Base-by-base conservation (phyloP, 108 stramenopile species). In the Heterococcus sp. region DNA sequence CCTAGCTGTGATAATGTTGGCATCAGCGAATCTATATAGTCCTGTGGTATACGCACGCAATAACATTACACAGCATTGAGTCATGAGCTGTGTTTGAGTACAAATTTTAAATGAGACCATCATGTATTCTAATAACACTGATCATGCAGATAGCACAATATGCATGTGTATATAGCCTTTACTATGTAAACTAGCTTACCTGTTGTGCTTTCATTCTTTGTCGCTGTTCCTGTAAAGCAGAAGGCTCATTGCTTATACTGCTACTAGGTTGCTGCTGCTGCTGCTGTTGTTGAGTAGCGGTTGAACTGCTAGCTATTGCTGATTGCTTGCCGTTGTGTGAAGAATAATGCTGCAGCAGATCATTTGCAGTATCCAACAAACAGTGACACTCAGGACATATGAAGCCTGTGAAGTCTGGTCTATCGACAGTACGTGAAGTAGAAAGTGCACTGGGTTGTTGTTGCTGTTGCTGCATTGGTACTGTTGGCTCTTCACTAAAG, bases 371-470 rank as follows among this genome's bases (percentile, higher is more conserved):
- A 38, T 2, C 74, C 39, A 69, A 81, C 2, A 30, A n/a, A 33
- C 33, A 39, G 71, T 72, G 71, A 38, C 79, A 81, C 37, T 81
- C 79, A 32, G 79, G 79, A 35, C 79, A 81, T 32, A 81, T 81
- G 79, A 70, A 81, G 14, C 79, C 79, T 39, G 72, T 72, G 33
- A 67, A n/a, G n/a, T n/a, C n/a, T n/a, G n/a, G n/a, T n/a, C n/a
- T 31, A 21, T 21, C 46, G 21, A 21, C 46, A 14, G 46, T 14
- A 58, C 46, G 8, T 58, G 46, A 58, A 58, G 46, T 58, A 14
- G 46, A 58, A 58, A 14, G 8, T 58, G 46, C n/a, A n/a, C n/a
- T n/a, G 21, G 46, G 36, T 71, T 71, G 70, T 5, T 28, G 70
- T 4, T 36, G 14, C 29, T 35, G 2, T 37, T 38, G 70, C 21